Conservation (phyloP, 169 alveolate species). For the Perkinsus olseni region DNA sequence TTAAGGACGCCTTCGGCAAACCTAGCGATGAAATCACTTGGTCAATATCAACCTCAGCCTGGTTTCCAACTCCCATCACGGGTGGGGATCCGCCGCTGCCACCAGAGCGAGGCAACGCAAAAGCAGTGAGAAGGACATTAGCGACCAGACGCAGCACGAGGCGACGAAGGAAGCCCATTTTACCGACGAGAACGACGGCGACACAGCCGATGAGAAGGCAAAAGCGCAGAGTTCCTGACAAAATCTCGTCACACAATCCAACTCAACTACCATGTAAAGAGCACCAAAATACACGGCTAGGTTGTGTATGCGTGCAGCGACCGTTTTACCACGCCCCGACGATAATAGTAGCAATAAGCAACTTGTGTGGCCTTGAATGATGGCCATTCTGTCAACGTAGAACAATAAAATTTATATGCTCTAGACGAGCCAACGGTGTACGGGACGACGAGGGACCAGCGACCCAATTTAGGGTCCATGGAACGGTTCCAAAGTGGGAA, state of each 20-base stretch:
- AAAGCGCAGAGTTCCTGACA: background rate
- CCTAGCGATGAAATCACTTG: background rate
- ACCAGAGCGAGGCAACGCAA: background rate
- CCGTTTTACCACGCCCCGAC: background rate
- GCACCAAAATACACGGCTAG: background rate
- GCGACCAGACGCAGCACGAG: background rate
- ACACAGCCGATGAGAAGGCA: background rate
- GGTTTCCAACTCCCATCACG: background rate
- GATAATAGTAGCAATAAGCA: background rate
- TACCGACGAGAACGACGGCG: background rate
- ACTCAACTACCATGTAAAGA: background rate
- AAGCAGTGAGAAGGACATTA: background rate
- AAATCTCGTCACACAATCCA: background rate
- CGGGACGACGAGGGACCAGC: background rate
- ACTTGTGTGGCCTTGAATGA: too few species aligned
- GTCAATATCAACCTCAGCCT: background rate
- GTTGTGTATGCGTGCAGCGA: background rate
- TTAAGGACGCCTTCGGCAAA: background rate
- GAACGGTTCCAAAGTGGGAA: background rate
- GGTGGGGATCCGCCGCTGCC: background rate
- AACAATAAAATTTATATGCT: background rate
- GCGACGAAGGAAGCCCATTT: background rate
- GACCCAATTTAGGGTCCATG: too few species aligned
- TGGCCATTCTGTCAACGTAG: background rate
- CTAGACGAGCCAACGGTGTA: background rate